These are phyloP conservation scores for Alisma plantagoaquatica DNA, from an alignment of 106 monocot species.

Conservation along the genomic window DNA sequence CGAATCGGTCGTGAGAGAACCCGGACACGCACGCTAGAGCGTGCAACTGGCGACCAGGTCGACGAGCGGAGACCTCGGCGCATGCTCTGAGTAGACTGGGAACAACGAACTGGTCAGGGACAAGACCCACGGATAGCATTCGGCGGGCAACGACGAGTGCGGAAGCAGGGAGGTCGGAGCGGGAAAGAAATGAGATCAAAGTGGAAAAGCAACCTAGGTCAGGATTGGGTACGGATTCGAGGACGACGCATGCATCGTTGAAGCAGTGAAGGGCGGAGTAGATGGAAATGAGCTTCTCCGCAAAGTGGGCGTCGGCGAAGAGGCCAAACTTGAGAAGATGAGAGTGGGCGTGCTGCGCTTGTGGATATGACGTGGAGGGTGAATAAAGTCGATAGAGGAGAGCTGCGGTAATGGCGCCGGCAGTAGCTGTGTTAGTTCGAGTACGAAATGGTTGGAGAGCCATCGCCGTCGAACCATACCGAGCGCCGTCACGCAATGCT, in stretches of 20 bases:
- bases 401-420: slow-evolving; percentile 1
- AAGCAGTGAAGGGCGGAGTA: slow-evolving; percentile 23
- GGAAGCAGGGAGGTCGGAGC: not conserved
- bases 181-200: slow-evolving; percentile 28
- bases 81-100: slow-evolving; percentile 45
- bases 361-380: slow-evolving; percentile 5
- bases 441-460: too few species aligned
- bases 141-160: slow-evolving; percentile 22
- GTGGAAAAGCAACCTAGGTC: too few species aligned
- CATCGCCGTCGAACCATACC: too few species aligned
- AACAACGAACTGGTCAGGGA: slow-evolving; percentile 39
- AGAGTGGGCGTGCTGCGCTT: slow-evolving; percentile 22
- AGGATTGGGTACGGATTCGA: too few species aligned
- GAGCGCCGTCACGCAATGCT: too few species aligned
- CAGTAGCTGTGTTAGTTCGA: too few species aligned
- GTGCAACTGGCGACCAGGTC: slow-evolving; percentile 33
- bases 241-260: too few species aligned
- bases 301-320: slow-evolving; percentile 13
- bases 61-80: slow-evolving; percentile 13
- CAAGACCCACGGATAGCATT: slow-evolving; percentile 24
- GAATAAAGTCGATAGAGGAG: not conserved
- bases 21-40: slow-evolving; percentile 22
- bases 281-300: slow-evolving; percentile 23
- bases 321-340: slow-evolving; percentile 29
- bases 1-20: slow-evolving; percentile 28